Conservation (phyloP, 495 filamentous ascomycete species). For the Lepraria neglecta region DNA sequence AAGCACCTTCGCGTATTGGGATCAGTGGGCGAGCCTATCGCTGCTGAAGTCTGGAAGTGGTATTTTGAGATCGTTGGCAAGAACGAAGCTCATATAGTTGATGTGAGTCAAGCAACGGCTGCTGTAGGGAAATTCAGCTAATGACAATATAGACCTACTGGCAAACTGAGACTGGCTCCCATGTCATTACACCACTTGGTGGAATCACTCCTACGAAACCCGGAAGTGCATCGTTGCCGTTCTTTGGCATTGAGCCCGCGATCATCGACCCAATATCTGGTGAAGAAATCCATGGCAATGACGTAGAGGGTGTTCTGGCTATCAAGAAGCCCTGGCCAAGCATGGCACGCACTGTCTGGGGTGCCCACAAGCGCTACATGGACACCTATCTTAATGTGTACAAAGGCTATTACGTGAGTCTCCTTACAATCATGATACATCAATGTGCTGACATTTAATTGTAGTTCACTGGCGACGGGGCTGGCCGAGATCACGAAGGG, state of each 20-base stretch:
- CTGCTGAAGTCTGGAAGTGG: conserved; percentile 99
- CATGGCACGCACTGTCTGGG: conserved; percentile 98
- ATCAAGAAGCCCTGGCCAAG: conserved; percentile 99
- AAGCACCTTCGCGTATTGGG: conserved; percentile 82
- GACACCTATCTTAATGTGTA: conserved; percentile 98
- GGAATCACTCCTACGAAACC: conserved; percentile 53
- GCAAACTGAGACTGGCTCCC: conserved; percentile 98
- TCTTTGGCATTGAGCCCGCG: conserved; percentile 97
- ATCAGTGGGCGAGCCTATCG: conserved; percentile 97
- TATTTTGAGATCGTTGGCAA: conserved; percentile 95
- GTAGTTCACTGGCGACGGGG: conserved; percentile 96
- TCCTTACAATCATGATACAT: not conserved
- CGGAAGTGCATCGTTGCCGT: conserved; percentile 54
- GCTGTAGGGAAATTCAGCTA: not conserved
- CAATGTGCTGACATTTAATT: conserved; percentile 27
- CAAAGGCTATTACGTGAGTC: conserved; percentile 91
- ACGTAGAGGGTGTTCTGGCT: conserved; percentile 94
- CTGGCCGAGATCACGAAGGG: conserved; percentile 93
- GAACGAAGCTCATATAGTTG: conserved; percentile 86
- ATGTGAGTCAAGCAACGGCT: conserved; percentile 54
- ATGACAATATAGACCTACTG: conserved; percentile 78
- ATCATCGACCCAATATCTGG: conserved; percentile 97
- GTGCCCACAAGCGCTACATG: conserved; percentile 96
- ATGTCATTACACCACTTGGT: conserved; percentile 62
- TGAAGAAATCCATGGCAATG: conserved; percentile 89